Percentiles rank a stretch among this genome's conserved stretches.
These are phyloP conservation scores for Trichoderma atroviride DNA, from an alignment of 2,329 filamentous ascomycete species.

Conservation along the genomic window DNA sequence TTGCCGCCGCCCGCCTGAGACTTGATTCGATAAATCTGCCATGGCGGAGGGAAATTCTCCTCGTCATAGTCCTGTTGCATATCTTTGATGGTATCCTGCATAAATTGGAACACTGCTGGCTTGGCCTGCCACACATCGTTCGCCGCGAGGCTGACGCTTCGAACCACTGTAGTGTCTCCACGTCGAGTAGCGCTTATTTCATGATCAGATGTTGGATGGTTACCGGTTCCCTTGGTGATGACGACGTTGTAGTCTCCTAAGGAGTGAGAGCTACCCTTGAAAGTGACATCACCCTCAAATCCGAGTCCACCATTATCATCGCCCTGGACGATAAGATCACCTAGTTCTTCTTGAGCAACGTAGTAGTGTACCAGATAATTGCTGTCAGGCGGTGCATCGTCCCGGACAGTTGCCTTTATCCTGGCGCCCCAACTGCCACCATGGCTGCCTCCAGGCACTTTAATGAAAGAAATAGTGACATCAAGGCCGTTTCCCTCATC, in stretches of 20 bases:
- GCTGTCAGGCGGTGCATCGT: slow-evolving; percentile 66
- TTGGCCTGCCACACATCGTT: slow-evolving; percentile 85
- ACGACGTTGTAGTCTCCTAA: slow-evolving; percentile 81
- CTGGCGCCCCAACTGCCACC: slow-evolving; percentile 92
- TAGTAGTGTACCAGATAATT: slow-evolving; percentile 84
- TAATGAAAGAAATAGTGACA: slow-evolving; percentile 91
- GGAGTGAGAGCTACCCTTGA: slow-evolving; percentile 69
- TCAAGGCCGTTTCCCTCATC: slow-evolving; percentile 87
- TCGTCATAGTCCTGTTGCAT: slow-evolving; percentile 52
- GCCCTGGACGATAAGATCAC: slow-evolving; percentile 60
- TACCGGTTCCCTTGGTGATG: slow-evolving; percentile 69
- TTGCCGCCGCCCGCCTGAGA: slow-evolving; percentile 74
- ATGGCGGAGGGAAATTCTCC: slow-evolving; percentile 78
- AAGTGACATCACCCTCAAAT: slow-evolving; percentile 62
- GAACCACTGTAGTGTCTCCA: slow-evolving; percentile 74
- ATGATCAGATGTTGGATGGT: slow-evolving; percentile 66
- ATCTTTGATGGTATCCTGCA: slow-evolving; percentile 54
- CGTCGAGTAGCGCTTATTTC: slow-evolving; percentile 68
- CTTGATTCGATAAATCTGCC: slow-evolving; percentile 78
- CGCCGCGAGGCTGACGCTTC: slow-evolving; percentile 67
- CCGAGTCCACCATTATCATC: slow-evolving; percentile 52
- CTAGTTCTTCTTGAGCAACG: slow-evolving; percentile 76
- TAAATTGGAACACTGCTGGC: slow-evolving; percentile 58
- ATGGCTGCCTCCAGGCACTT: slow-evolving; percentile 80
- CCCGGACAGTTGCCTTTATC: slow-evolving; percentile 77